Evolutionary conservation across 2,329 filamentous ascomycete genomes (phyloP).

Genomic region (Apiospora rasikravindrae): DNA sequence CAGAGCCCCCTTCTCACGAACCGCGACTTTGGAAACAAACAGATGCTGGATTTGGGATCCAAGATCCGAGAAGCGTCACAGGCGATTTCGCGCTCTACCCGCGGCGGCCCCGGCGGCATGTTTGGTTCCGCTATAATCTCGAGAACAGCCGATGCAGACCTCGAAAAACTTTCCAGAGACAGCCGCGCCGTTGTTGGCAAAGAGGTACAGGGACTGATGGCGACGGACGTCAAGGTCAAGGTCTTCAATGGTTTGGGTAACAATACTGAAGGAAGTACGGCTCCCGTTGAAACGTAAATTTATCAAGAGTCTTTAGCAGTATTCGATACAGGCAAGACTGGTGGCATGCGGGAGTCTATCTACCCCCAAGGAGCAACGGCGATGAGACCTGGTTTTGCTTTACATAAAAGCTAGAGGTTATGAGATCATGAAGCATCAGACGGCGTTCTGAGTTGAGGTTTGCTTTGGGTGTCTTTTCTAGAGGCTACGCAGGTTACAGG

Average conservation of each 20-base stretch:
- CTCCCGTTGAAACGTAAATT: neutral
- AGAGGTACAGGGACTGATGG: conserved; percentile 41
- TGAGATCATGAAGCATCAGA: conserved; percentile 39
- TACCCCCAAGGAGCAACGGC: neutral
- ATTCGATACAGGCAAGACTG: neutral
- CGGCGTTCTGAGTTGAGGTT: conserved; percentile 31
- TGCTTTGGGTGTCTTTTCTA: conserved; percentile 14
- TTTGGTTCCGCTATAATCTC: neutral
- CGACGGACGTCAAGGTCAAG: conserved; percentile 38
- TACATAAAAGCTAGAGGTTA: conserved; percentile 23
- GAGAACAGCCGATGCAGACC: conserved; percentile 26
- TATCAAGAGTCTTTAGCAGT: neutral
- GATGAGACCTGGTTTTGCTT: neutral
- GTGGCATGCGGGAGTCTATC: neutral
- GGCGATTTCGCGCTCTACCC: conserved; percentile 39
- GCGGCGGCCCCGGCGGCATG: conserved; percentile 38
- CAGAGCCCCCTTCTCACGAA: conserved; percentile 91
- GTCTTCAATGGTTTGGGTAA: conserved; percentile 34
- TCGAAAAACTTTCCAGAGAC: conserved; percentile 37
- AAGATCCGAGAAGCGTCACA: conserved; percentile 74
- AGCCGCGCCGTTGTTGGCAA: conserved; percentile 40
- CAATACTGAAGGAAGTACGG: neutral
- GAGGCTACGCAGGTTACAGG: conserved; percentile 10
- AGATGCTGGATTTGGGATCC: conserved; percentile 84
- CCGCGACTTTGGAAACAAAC: conserved; percentile 89